Evolutionary conservation across 805 yeast species (phyloP), one percentile per base, ranked within the genome.

Genomic region (Pichia nanzhaoensis): DNA sequence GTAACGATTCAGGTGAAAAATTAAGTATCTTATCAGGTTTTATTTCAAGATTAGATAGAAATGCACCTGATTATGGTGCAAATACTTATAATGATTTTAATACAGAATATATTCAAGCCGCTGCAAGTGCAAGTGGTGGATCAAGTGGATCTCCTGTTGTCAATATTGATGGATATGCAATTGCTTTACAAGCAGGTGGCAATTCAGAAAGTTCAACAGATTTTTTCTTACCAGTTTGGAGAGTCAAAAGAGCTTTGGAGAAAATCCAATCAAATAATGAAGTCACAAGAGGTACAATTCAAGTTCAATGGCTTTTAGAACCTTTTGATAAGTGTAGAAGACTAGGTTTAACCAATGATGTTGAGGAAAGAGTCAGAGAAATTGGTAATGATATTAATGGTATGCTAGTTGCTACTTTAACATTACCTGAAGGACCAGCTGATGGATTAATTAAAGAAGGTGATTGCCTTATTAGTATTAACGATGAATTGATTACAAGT

Each of bases 121-220:
- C 97, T 7, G 96, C 97, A 1, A 78, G 89, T 48, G 96, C 97
- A 0, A 83, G 95, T 16, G 97, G 97, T 27, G 97, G 97, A 3
- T 88, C 96, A 3, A 82, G 93, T 40, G 97, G 97, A 8, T 87
- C 96, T 3, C 97, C 97, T 0, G 97, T 90, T n/a, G 95, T 90
- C 2, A 83, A 88, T 61, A 79, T 83, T 37, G 82, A 84, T 54
- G 96, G 96, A 3, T 65, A 78, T 57, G 96, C 91, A 0, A 86
- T 90, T 17, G 96, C 97, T 0, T 67, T 90, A 42, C 96, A 88
- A 64, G 97, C 97, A 2, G 97, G 97, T 58, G 97, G 97, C 3
- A 78, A 85, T 6, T 77, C 89, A 1, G 93, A 85, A 53, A 90
- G 96, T 1, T 86, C 96, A 0, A 90, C 96, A 0, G 97, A 90